These are phyloP conservation scores for Setaria viridis DNA, from an alignment of 202 grass and related monocot species.

Conservation along the genomic window DNA sequence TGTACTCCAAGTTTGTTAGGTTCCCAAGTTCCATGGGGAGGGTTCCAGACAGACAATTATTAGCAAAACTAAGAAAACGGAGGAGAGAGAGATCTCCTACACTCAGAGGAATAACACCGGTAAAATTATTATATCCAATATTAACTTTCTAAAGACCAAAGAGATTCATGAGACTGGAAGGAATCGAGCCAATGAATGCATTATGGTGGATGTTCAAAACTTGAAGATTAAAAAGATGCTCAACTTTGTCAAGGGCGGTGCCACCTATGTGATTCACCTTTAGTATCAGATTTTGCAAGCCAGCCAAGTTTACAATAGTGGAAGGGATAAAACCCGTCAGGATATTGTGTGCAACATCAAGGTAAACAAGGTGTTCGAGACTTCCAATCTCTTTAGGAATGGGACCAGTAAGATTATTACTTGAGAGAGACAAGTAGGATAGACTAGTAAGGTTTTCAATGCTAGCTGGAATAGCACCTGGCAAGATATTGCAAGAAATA, in stretches of 20 bases:
- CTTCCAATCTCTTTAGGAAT: background rate
- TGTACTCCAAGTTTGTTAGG: constrained; percentile 4
- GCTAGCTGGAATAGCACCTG: constrained; percentile 7
- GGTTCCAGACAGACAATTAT: background rate
- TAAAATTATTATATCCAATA: constrained; percentile 20
- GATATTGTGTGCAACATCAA: background rate
- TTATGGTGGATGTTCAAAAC: constrained; percentile 9
- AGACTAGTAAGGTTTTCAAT: background rate
- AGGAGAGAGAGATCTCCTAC: background rate
- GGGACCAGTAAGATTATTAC: background rate
- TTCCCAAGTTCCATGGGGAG: constrained; percentile 9
- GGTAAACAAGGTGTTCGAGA: background rate
- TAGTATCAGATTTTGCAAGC: background rate
- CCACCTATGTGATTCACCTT: background rate
- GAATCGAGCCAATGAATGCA: constrained; percentile 4
- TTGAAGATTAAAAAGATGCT: background rate
- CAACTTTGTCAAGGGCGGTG: background rate
- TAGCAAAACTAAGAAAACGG: background rate
- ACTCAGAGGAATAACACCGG: constrained; percentile 10
- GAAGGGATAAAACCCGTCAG: background rate
- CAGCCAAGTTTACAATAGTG: background rate
- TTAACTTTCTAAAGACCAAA: background rate
- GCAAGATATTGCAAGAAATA: background rate
- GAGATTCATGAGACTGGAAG: constrained; percentile 23
- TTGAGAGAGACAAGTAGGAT: background rate